These are phyloP conservation scores for Pilasporangium apinafurcum DNA, from an alignment of 352 stramenopile genomes.

Conservation along the genomic window DNA sequence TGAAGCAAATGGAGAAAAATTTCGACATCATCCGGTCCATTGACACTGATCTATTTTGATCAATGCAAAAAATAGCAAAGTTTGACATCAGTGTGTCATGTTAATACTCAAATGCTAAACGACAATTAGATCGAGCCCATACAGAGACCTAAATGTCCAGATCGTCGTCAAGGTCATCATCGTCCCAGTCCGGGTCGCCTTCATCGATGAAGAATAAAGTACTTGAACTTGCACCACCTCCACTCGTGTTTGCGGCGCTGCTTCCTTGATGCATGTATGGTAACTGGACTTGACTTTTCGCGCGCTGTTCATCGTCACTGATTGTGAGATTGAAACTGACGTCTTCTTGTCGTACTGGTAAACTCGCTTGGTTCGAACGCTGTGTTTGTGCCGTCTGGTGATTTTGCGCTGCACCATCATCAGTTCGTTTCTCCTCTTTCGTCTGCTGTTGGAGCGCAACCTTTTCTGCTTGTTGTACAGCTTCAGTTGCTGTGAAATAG, in stretches of 20 bases:
- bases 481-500: slow-evolving; percentile 12
- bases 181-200: slow-evolving; percentile 72
- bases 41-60: no score
- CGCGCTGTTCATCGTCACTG: slow-evolving; percentile 39
- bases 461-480: not conserved
- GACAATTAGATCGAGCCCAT: no score
- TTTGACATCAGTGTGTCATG: no score
- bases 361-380: no score
- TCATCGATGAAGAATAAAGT: slow-evolving; percentile 76
- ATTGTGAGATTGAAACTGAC: slow-evolving; percentile 74
- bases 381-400: no score
- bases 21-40: no score
- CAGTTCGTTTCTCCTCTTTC: not conserved
- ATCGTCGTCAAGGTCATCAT: slow-evolving; percentile 54
- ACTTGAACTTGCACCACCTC: slow-evolving; percentile 3
- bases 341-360: slow-evolving; percentile 46
- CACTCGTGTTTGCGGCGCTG: not conserved
- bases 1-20: no score
- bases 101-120: no score
- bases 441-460: not conserved
- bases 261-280: slow-evolving; percentile 63
- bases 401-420: not conserved
- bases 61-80: no score
- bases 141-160: slow-evolving; percentile 26
- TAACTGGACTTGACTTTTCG: slow-evolving; percentile 57